These are phyloP conservation scores for Blyttiomyces sp. DNA, from an alignment of 371 early-diverging fungal species.

Conservation along the genomic window DNA sequence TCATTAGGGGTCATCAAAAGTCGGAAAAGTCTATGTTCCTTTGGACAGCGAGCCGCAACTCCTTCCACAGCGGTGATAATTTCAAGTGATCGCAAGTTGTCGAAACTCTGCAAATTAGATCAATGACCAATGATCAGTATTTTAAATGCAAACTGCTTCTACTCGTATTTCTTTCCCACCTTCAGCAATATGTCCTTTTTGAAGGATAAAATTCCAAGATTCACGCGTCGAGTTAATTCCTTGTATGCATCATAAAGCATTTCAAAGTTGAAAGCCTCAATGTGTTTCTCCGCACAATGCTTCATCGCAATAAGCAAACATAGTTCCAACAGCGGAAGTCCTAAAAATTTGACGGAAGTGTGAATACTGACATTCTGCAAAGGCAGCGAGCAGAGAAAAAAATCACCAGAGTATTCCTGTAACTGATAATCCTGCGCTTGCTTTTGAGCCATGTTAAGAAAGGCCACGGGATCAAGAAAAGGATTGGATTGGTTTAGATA, in stretches of 20 bases:
- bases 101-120: slow-evolving; percentile 59
- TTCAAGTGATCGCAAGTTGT: slow-evolving; percentile 67
- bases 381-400: background rate
- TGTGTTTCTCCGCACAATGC: slow-evolving; percentile 59
- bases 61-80: slow-evolving; percentile 62
- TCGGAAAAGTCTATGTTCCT: slow-evolving; percentile 81
- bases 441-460: too few relatives aligned
- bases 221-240: slow-evolving; percentile 63
- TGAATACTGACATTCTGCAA: background rate
- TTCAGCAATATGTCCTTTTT: slow-evolving; percentile 79
- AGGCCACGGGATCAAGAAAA: too few relatives aligned
- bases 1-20: slow-evolving; percentile 69
- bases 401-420: background rate
- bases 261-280: slow-evolving; percentile 81
- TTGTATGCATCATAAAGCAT: slow-evolving; percentile 91
- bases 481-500: too few relatives aligned
- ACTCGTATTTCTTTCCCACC: slow-evolving; percentile 46
- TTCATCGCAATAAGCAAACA: slow-evolving; percentile 78
- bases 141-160: slow-evolving; percentile 1
- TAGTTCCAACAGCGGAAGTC: slow-evolving; percentile 74
- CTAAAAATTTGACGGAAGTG: slow-evolving; percentile 25
- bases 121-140: background rate
- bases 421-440: background rate
- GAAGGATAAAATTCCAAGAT: slow-evolving; percentile 61
- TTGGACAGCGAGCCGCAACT: slow-evolving; percentile 61